Evolutionary conservation across 805 yeast genomes (phyloP).

Genomic region (Kodamaea hsintzibuensis): DNA sequence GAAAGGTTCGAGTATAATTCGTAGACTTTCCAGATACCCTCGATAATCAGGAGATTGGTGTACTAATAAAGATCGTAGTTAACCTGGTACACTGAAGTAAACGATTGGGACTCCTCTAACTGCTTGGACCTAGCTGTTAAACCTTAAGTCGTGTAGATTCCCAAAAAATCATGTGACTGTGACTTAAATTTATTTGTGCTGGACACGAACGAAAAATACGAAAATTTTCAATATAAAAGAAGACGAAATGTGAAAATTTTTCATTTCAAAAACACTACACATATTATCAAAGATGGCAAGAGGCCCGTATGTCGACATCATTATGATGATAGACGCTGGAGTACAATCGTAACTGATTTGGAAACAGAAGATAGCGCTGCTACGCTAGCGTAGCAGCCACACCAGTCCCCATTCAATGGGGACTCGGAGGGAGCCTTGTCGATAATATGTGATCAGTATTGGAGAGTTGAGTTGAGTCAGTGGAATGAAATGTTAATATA

Average conservation of each 20-base stretch:
- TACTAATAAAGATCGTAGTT: too few species aligned
- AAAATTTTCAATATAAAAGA: neutral
- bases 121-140: too few species aligned
- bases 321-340: constrained; percentile 18
- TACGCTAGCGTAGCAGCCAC: constrained; percentile 5
- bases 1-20: too few species aligned
- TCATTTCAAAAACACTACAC: constrained; percentile 4
- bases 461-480: neutral
- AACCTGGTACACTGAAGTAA: too few species aligned
- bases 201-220: neutral
- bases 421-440: constrained; percentile 48
- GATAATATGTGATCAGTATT: constrained; percentile 26
- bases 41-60: too few species aligned
- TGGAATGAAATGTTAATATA: neutral
- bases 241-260: neutral
- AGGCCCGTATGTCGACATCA: constrained; percentile 49
- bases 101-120: too few species aligned
- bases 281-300: constrained; percentile 48
- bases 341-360: constrained; percentile 13
- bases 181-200: too few species aligned
- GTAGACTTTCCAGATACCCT: too few species aligned
- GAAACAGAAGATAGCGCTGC: constrained; percentile 20
- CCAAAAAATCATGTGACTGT: too few species aligned
- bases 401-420: constrained; percentile 3
- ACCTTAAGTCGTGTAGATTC: too few species aligned